These are phyloP conservation scores for Fusarium sulawesiense DNA, from an alignment of 2,329 filamentous ascomycete genomes.

Conservation along the genomic window DNA sequence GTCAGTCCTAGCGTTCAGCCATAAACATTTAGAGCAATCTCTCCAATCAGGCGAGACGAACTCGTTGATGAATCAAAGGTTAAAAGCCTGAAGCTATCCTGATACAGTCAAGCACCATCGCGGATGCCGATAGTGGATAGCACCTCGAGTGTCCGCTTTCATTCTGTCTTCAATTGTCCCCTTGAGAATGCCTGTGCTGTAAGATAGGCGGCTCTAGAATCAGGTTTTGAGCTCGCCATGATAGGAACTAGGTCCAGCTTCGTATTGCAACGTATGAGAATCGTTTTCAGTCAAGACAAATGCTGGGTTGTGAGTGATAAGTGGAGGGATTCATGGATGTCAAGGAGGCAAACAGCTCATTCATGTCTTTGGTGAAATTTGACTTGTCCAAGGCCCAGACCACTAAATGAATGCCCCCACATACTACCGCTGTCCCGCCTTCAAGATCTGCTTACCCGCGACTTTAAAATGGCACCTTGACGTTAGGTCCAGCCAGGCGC, in stretches of 20 bases:
- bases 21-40: constrained; percentile 14
- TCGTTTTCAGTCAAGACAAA: neutral
- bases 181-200: neutral
- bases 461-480: neutral
- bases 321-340: neutral
- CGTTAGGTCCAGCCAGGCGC: neutral
- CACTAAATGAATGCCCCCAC: neutral
- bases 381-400: neutral
- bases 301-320: neutral
- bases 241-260: neutral
- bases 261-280: neutral
- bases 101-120: constrained; percentile 18
- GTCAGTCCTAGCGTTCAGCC: neutral
- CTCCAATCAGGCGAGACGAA: constrained; percentile 15
- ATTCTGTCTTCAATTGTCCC: neutral
- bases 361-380: neutral
- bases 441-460: constrained; percentile 17
- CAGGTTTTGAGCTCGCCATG: neutral
- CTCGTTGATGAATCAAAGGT: constrained; percentile 17
- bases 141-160: neutral
- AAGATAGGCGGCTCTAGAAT: neutral
- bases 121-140: constrained; percentile 13
- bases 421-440: neutral
- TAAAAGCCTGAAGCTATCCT: constrained; percentile 15
- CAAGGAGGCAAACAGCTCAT: constrained; percentile 6